A percentile compares a stretch with the other conserved stretches of the same genome.
These are phyloP conservation scores for Epichloe gansuensis DNA, from an alignment of 2,329 filamentous ascomycete genomes.

Conservation along the genomic window DNA sequence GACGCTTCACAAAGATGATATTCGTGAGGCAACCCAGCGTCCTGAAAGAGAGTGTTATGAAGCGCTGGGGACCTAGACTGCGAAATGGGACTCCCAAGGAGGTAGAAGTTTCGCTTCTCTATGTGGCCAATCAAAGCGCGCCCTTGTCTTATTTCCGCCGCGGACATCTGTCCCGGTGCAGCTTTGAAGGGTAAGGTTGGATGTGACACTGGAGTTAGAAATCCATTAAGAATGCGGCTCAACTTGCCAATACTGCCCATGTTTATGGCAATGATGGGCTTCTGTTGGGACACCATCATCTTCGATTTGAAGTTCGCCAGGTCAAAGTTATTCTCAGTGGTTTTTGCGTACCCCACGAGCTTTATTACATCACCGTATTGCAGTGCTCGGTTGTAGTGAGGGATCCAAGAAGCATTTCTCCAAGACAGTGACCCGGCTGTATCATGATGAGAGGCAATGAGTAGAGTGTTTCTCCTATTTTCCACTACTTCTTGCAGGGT, in stretches of 20 bases:
- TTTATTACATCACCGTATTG: conserved; percentile 92
- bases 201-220: conserved; percentile 91
- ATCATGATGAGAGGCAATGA: conserved; percentile 95
- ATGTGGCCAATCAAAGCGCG: conserved; percentile 71
- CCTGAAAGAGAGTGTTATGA: conserved; percentile 72
- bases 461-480: conserved; percentile 56
- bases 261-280: conserved; percentile 89
- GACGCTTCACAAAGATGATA: conserved; percentile 70
- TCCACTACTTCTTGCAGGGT: conserved; percentile 57
- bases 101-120: conserved; percentile 61
- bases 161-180: conserved; percentile 85
- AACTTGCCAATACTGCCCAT: conserved; percentile 84
- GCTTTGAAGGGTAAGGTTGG: conserved; percentile 82
- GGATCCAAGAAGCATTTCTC: conserved; percentile 85
- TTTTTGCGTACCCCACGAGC: conserved; percentile 69
- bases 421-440: conserved; percentile 67
- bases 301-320: conserved; percentile 68
- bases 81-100: conserved; percentile 77
- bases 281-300: conserved; percentile 58
- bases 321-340: conserved; percentile 73
- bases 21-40: conserved; percentile 69
- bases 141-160: conserved; percentile 71
- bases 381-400: conserved; percentile 77
- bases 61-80: conserved; percentile 76
- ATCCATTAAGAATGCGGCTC: conserved; percentile 78